These are phyloP conservation scores for Gastrolobium villosum DNA, from an alignment of 306 rosid species.

Conservation along the genomic window DNA sequence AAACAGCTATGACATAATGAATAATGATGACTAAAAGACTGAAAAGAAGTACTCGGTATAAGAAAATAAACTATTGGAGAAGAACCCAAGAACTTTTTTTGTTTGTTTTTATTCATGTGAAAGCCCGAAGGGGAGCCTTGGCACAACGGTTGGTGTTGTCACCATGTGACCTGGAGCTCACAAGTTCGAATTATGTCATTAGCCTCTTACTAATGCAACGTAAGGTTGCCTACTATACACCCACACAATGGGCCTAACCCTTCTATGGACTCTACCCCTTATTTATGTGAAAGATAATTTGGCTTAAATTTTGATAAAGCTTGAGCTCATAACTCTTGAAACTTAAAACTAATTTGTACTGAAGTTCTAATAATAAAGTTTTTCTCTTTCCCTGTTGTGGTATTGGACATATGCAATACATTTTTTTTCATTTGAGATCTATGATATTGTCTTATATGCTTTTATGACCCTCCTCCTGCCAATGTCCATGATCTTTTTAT, in stretches of 20 bases:
- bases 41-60: conserved; percentile 7
- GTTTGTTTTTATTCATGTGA: not conserved
- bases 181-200: too few relatives aligned
- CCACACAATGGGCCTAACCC: too few relatives aligned
- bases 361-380: not conserved
- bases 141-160: too few relatives aligned
- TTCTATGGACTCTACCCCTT: too few relatives aligned
- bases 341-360: conserved; percentile 7
- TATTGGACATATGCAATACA: not conserved
- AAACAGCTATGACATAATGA: not conserved
- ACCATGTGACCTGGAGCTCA: too few relatives aligned
- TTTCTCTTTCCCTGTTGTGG: not conserved
- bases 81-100: not conserved
- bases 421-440: conserved; percentile 18
- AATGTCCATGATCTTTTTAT: conserved; percentile 28
- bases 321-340: not conserved
- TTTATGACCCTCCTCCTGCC: conserved; percentile 6
- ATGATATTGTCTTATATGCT: not conserved
- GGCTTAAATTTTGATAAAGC: conserved; percentile 5
- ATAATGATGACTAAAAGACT: not conserved
- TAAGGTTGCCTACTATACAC: too few relatives aligned
- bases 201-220: too few relatives aligned
- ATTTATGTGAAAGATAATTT: not conserved
- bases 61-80: not conserved
- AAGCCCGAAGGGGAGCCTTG: not conserved